Percentiles rank a stretch among this genome's conserved stretches.
These are phyloP conservation scores for Penicillium sp. DNA, from an alignment of 2,329 filamentous ascomycete species.

Conservation along the genomic window DNA sequence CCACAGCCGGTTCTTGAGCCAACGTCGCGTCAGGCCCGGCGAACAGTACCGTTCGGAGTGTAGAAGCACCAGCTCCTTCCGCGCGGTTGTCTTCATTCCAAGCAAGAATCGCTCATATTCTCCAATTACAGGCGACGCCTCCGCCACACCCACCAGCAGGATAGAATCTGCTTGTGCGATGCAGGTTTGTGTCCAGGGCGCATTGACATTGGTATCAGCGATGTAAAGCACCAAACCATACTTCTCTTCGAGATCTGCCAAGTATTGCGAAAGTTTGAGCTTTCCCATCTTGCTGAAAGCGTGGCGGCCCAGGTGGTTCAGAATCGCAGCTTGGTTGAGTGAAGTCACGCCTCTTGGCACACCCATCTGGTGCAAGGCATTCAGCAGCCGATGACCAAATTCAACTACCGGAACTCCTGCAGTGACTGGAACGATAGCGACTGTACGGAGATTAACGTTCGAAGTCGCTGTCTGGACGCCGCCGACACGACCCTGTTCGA, in stretches of 20 bases:
- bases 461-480: slow-evolving; percentile 64
- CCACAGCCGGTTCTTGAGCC: slow-evolving; percentile 92
- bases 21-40: slow-evolving; percentile 80
- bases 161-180: slow-evolving; percentile 97
- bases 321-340: slow-evolving; percentile 86
- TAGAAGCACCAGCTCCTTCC: slow-evolving; percentile 86
- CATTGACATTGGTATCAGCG: slow-evolving; percentile 94
- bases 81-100: slow-evolving; percentile 93
- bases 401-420: slow-evolving; percentile 91
- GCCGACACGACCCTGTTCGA: slow-evolving; percentile 60
- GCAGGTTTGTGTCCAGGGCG: slow-evolving; percentile 97
- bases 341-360: slow-evolving; percentile 86
- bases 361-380: slow-evolving; percentile 84
- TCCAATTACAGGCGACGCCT: slow-evolving; percentile 84
- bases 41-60: slow-evolving; percentile 86
- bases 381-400: slow-evolving; percentile 85
- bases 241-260: slow-evolving; percentile 95
- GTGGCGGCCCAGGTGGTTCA: slow-evolving; percentile 92
- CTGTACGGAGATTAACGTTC: slow-evolving; percentile 86
- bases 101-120: slow-evolving; percentile 96
- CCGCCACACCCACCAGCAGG: slow-evolving; percentile 84
- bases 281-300: slow-evolving; percentile 98
- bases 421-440: slow-evolving; percentile 87
- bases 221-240: slow-evolving; percentile 95
- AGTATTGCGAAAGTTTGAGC: slow-evolving; percentile 89